Base-by-base conservation (phyloP, 345 rosid genomes). In the Erysimum cheiranthoides region DNA sequence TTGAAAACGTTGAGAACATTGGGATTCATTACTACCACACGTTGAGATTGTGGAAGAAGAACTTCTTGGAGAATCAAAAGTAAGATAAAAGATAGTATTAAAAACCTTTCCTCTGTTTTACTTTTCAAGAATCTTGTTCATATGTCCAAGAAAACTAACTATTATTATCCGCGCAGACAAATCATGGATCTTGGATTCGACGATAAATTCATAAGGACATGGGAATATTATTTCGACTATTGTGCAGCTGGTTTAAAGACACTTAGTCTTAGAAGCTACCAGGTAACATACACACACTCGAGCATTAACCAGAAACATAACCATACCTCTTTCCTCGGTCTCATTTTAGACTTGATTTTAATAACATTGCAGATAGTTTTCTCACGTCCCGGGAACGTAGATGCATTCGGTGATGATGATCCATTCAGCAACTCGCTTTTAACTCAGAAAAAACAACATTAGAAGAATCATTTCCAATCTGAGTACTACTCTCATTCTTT, bases 201-300 rank as follows among this genome's bases (percentile, higher is more conserved):
- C 18, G 87, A 93, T 28, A 81, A 88, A 76, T 93, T 93, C 85
- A 74, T 89, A 6, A 73, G 91, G 53, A 91, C 93, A 9, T 93
- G 95, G 96, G 96, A 89, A 72, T 93, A 90, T 39, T 93, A 93
- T 70, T 93, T 89, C 34, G 93, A 90, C 53, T 89, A 91, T 16
- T 85, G 84, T 6, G 93, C 92, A 14, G 98, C 93, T 11, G 92
- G 93, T 61, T 93, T 87, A 82, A 89, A 86, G 85, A 70, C 92
- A 0, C 78, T 40, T 30, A 87, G 92, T 0, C 86, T 90, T 6
- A 86, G 91, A 65, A 68, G 81, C 81, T 90, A 90, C 68, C 93
- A 90, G 91, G 90, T 88, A 57, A 63, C 31, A 47, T 30, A 54
- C 53, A 36, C 8, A 58, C 10, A 57, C 61, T 16, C 0, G 27